A percentile compares a stretch with the other conserved stretches of the same genome.
Conservation (phyloP, 106 monocot genomes). For the Triglochin maritima region DNA sequence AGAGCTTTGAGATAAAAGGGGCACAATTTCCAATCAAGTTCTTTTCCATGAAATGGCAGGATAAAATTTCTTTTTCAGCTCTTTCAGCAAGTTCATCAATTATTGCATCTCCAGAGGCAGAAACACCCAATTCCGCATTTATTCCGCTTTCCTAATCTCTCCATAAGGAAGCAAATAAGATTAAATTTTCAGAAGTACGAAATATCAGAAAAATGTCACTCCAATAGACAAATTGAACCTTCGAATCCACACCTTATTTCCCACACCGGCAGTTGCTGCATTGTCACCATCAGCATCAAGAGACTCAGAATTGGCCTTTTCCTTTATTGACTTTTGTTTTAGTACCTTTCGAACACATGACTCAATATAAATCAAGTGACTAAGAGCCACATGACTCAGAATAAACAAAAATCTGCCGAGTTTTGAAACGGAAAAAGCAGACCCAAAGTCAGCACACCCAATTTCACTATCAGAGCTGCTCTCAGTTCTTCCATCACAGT, state of each 20-base stretch:
- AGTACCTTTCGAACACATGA: conserved; percentile 55
- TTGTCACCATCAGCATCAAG: conserved; percentile 11
- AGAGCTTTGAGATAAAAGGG: conserved; percentile 80
- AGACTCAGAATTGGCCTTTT: conserved; percentile 31
- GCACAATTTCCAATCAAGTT: conserved; percentile 73
- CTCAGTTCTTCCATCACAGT: conserved; percentile 20
- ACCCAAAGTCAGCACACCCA: conserved; percentile 13
- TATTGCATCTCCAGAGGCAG: conserved; percentile 59
- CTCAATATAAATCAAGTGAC: conserved; percentile 85
- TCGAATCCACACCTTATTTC: conserved; percentile 21
- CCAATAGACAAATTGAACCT: background rate
- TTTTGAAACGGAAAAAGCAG: conserved; percentile 31
- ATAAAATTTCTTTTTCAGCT: conserved; percentile 92
- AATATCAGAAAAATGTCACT: background rate
- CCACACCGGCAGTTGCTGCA: conserved; percentile 8
- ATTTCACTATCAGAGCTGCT: conserved; percentile 7
- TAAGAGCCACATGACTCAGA: conserved; percentile 78
- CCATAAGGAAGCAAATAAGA: background rate
- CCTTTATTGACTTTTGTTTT: conserved; percentile 61
- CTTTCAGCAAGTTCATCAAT: conserved; percentile 77
- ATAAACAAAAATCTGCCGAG: conserved; percentile 76
- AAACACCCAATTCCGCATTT: conserved; percentile 88
- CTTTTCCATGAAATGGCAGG: conserved; percentile 35
- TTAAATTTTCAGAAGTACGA: background rate
- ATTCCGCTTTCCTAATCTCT: conserved; percentile 42